Base-by-base conservation (phyloP, 768 basidiomycete genomes). In the Cystofilobasidium bisporidii region DNA sequence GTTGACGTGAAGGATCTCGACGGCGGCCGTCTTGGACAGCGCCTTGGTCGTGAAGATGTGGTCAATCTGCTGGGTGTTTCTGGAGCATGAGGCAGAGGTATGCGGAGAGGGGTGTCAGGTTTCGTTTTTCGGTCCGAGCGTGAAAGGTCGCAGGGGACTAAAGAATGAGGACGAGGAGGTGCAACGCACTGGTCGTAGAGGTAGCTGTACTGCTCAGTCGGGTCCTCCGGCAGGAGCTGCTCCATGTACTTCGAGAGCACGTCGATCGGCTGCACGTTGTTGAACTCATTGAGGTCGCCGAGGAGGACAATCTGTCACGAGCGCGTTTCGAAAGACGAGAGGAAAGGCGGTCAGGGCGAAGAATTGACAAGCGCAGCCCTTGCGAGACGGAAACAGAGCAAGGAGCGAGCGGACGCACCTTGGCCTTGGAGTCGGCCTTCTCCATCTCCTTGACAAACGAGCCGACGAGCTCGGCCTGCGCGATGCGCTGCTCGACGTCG, bases 241-340 rank as follows among this genome's bases (percentile, higher is more conserved):
- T 85, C 83, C 41, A 82, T 79, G 61, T 85, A 83, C 26, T 73
- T 73, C 55, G 84, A 72, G 26, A 82, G 63, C 8, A 73, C 69
- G 1, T 72, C 73, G 63, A 85, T 74, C 6, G 83, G 78, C 55
- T 73, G 74, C 75, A 81, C 83, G 33, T 82, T 82, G 15, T 82
- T 71, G 75, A 78, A 85, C 71, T 85, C 84, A 73, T 86, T 86
- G 77, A 82, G 84, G 75, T 85, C 84, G 8, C 85, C 84, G 1
- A 80, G 83, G 10, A 83, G 77, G 55, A 85, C 71, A 68, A 86
- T 76, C 70, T 83, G 41, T 77, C n/a, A n/a, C n/a, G n/a, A n/a
- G 63, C 4, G 77, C 71, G 67, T 83, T 78, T 38, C 9, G 30
- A 11, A 22, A 56, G 30, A 30, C 2, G 28, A 8, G 4, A 32